Percentiles rank a stretch among this genome's conserved stretches.
phyloP scores from a whole-genome alignment of 345 rosid genomes.

The Stellera chamaejasme region DNA sequence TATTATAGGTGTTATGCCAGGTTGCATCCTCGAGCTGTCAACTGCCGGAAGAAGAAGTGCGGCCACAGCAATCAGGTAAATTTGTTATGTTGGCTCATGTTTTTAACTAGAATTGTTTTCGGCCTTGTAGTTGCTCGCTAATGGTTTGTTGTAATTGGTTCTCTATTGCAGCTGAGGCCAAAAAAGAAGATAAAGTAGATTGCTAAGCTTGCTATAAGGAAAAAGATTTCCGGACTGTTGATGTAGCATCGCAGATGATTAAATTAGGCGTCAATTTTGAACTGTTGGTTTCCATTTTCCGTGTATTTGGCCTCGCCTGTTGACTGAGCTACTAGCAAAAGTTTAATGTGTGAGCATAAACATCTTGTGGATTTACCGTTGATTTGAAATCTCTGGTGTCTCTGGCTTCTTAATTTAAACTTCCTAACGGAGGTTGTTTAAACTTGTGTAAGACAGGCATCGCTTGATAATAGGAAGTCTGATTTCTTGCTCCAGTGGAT shows the following conservation, averaged over 20 bases:
- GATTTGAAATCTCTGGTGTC: too few relatives aligned
- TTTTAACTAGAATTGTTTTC: background rate
- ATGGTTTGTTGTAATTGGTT: background rate
- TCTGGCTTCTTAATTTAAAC: too few relatives aligned
- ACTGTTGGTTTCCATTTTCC: background rate
- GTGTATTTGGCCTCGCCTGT: too few relatives aligned
- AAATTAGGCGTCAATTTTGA: constrained; percentile 2
- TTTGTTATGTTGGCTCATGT: background rate
- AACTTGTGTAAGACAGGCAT: too few relatives aligned
- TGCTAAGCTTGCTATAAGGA: background rate
- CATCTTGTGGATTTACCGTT: too few relatives aligned
- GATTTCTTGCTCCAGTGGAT: background rate
- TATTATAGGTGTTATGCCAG: constrained; percentile 81
- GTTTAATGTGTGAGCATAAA: too few relatives aligned
- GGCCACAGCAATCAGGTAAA: constrained; percentile 98
- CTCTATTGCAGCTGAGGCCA: constrained; percentile 63
- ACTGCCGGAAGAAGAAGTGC: constrained; percentile 98
- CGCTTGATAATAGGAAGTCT: too few relatives aligned
- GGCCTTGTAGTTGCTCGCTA: background rate
- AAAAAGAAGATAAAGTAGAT: constrained; percentile 72
- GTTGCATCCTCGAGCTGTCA: constrained; percentile 90
- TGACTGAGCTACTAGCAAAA: too few relatives aligned
- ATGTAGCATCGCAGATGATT: background rate
- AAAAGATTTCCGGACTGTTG: background rate
- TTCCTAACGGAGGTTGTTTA: background rate